Evolutionary conservation across 345 rosid genomes (phyloP).

Genomic region (Cochlearia excelsa): DNA sequence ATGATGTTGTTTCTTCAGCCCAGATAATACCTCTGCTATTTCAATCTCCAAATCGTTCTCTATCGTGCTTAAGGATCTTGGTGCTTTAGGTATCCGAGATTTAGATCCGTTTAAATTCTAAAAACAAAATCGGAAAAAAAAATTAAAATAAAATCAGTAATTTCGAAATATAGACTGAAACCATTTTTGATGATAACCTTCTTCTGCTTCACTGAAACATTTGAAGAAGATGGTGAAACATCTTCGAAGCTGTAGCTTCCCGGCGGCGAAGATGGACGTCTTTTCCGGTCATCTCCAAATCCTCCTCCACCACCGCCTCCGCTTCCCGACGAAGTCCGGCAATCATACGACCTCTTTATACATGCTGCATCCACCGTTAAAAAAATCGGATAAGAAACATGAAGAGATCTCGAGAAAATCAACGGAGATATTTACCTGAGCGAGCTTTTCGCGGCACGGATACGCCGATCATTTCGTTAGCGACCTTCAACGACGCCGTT

Average conservation of each 20-base stretch:
- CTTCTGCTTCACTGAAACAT: constrained; percentile 47
- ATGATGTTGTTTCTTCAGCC: constrained; percentile 47
- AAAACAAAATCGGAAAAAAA: background rate
- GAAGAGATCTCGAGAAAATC: constrained; percentile 1
- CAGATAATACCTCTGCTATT: constrained; percentile 59
- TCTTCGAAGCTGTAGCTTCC: constrained; percentile 41
- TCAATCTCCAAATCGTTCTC: constrained; percentile 63
- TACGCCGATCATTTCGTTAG: constrained; percentile 53
- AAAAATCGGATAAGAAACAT: background rate
- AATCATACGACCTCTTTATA: constrained; percentile 54
- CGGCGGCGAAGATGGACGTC: constrained; percentile 46
- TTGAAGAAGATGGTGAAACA: constrained; percentile 44
- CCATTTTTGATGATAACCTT: constrained; percentile 32
- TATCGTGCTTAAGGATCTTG: constrained; percentile 37
- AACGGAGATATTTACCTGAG: constrained; percentile 39
- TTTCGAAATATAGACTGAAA: background rate
- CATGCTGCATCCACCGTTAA: constrained; percentile 39
- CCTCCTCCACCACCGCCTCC: constrained; percentile 45
- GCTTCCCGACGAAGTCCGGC: constrained; percentile 44
- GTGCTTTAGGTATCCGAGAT: constrained; percentile 40
- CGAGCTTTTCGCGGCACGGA: constrained; percentile 66
- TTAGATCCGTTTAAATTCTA: constrained; percentile 43
- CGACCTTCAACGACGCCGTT: constrained; percentile 29
- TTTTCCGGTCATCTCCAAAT: constrained; percentile 39
- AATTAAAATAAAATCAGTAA: background rate